These are phyloP conservation scores for Penicillium pulvis DNA, from an alignment of 495 filamentous ascomycete genomes.

Conservation along the genomic window DNA sequence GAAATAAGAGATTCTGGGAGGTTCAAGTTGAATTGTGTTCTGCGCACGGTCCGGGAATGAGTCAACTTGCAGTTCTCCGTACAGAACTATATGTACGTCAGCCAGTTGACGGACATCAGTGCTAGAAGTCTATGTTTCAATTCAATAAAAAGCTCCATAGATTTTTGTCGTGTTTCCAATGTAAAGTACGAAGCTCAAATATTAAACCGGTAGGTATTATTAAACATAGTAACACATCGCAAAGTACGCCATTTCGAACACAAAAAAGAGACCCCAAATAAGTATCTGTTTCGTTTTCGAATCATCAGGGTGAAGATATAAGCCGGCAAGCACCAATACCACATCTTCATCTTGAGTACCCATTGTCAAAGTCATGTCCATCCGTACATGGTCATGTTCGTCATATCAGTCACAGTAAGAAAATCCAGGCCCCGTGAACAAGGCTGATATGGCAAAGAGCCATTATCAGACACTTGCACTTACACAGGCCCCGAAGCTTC, in stretches of 20 bases:
- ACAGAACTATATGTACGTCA: background rate
- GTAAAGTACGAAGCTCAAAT: conserved; percentile 9
- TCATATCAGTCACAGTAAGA: background rate
- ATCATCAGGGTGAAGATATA: background rate
- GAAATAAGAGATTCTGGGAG: background rate
- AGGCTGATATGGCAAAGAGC: background rate
- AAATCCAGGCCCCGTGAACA: background rate
- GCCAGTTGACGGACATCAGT: background rate
- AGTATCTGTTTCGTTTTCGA: background rate
- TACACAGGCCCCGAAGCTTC: background rate
- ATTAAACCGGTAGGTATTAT: conserved; percentile 23
- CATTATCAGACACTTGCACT: background rate
- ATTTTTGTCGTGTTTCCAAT: background rate
- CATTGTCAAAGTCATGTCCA: background rate
- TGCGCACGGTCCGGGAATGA: conserved; percentile 9
- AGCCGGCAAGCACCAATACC: background rate
- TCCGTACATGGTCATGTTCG: conserved; percentile 1
- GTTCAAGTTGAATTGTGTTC: conserved; percentile 2
- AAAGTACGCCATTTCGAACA: conserved; percentile 1
- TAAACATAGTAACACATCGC: conserved; percentile 21
- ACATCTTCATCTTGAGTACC: background rate
- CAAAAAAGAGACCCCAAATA: background rate
- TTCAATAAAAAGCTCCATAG: too few species aligned
- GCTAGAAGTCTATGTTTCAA: too few species aligned
- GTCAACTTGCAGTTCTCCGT: conserved; percentile 5